Conservation (phyloP, 2,329 filamentous ascomycete species). For the Pseudogymnoascus sp. region DNA sequence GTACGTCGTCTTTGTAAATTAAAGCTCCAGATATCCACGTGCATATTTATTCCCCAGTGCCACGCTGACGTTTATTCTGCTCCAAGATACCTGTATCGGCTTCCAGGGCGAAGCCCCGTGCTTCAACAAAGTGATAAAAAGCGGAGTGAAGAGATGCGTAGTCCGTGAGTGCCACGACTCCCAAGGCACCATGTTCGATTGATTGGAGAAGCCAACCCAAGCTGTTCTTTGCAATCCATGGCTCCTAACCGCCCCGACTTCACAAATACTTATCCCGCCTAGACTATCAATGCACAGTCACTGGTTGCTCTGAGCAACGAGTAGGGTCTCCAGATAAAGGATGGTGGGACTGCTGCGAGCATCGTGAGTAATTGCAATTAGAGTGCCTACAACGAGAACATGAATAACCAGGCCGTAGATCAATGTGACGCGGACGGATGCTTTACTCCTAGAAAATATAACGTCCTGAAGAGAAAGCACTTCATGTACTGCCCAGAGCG, state of each 20-base stretch:
- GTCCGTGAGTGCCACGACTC: not conserved
- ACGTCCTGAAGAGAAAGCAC: not conserved
- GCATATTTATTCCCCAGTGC: not conserved
- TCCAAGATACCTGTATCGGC: not conserved
- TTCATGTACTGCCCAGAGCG: not conserved
- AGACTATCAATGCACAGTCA: not conserved
- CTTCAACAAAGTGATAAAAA: constrained; percentile 1
- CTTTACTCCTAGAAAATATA: not conserved
- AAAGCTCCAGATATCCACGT: not conserved
- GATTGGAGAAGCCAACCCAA: not conserved
- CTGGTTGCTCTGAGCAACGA: not conserved
- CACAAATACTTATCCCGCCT: not conserved
- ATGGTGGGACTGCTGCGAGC: not conserved
- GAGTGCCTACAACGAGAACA: not conserved
- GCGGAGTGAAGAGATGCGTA: not conserved
- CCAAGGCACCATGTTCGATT: not conserved
- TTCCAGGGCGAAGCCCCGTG: not conserved
- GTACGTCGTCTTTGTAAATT: constrained; percentile 1
- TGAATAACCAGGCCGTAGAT: not conserved
- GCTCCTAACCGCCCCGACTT: not conserved
- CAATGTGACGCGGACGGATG: not conserved
- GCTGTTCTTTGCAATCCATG: not conserved
- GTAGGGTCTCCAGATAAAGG: not conserved
- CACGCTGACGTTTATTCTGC: not conserved
- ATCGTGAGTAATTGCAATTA: not conserved